Percentiles rank a stretch among this genome's conserved stretches.
Conservation (phyloP, 2,329 filamentous ascomycete genomes). For the Hypoxylon sp. region DNA sequence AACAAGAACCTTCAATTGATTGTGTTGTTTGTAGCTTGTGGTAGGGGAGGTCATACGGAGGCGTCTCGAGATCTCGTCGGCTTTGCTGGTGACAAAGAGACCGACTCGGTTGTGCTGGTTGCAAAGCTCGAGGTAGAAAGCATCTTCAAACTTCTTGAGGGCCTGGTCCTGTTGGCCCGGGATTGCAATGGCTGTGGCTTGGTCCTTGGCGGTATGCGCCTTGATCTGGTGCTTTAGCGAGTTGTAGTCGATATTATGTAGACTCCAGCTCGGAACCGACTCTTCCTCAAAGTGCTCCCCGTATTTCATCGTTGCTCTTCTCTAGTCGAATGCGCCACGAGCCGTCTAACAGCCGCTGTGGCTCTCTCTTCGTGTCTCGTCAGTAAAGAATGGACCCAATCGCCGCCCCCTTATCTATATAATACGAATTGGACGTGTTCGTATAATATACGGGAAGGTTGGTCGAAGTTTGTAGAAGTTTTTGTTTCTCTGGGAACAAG, state of each 20-base stretch:
- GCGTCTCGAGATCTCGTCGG: constrained; percentile 80
- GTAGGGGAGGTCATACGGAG: constrained; percentile 66
- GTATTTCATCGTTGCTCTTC: constrained; percentile 75
- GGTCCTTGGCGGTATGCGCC: constrained; percentile 79
- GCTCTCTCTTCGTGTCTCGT: constrained; percentile 3
- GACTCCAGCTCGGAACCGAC: constrained; percentile 86
- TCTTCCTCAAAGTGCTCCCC: constrained; percentile 79
- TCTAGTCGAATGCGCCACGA: constrained; percentile 28
- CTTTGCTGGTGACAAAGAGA: constrained; percentile 84
- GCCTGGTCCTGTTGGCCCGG: constrained; percentile 76
- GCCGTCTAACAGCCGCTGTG: constrained; percentile 29
- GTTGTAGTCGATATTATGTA: constrained; percentile 91
- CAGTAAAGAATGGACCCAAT: constrained; percentile 4
- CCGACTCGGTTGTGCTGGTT: constrained; percentile 83
- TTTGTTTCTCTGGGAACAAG: constrained; percentile 17
- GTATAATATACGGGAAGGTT: constrained; percentile 10
- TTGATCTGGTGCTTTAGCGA: constrained; percentile 89
- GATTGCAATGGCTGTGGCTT: constrained; percentile 78
- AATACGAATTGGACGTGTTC: constrained; percentile 26
- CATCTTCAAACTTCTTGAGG: constrained; percentile 76
- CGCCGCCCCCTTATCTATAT: constrained; percentile 13
- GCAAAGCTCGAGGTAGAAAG: constrained; percentile 79
- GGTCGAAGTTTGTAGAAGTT: constrained; percentile 10
- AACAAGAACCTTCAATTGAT: constrained; percentile 14
- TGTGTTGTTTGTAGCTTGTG: background rate